A percentile compares a stretch with the other conserved stretches of the same genome.
Evolutionary conservation across 495 filamentous ascomycete species (phyloP).

Genomic region (Aspergillus bertholletiae): DNA sequence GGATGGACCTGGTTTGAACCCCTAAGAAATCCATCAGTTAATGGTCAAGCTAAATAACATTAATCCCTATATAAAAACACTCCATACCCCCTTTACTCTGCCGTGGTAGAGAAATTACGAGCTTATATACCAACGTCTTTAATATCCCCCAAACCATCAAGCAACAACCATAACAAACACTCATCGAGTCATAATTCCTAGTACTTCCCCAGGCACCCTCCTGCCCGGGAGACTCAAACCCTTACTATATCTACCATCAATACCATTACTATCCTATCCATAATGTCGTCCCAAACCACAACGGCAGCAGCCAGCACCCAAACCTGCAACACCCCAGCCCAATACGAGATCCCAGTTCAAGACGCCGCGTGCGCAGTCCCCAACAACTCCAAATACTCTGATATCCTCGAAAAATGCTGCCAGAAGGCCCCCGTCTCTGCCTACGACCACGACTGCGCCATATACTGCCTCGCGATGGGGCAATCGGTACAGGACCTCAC

Average conservation of each 20-base stretch:
- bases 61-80: too few species aligned
- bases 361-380: conserved; percentile 17
- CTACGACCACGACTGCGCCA: conserved; percentile 40
- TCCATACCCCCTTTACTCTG: too few species aligned
- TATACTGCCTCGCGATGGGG: conserved; percentile 17
- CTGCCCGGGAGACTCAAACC: too few species aligned
- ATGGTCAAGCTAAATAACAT: too few species aligned
- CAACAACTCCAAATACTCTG: conserved; percentile 12
- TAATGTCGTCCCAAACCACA: conserved; percentile 3
- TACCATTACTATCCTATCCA: neutral
- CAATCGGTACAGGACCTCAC: conserved; percentile 19
- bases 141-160: too few species aligned
- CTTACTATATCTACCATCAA: neutral
- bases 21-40: too few species aligned
- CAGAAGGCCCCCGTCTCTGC: conserved; percentile 7
- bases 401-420: conserved; percentile 7
- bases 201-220: too few species aligned
- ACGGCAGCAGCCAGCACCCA: conserved; percentile 1
- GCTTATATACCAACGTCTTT: too few species aligned
- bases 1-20: too few species aligned
- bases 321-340: conserved; percentile 7
- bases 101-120: too few species aligned
- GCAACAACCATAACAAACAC: too few species aligned
- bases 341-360: conserved; percentile 18
- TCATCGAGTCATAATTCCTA: too few species aligned